phyloP scores from a whole-genome alignment of 2,329 filamentous ascomycete genomes.

The Boeremia exigua region DNA sequence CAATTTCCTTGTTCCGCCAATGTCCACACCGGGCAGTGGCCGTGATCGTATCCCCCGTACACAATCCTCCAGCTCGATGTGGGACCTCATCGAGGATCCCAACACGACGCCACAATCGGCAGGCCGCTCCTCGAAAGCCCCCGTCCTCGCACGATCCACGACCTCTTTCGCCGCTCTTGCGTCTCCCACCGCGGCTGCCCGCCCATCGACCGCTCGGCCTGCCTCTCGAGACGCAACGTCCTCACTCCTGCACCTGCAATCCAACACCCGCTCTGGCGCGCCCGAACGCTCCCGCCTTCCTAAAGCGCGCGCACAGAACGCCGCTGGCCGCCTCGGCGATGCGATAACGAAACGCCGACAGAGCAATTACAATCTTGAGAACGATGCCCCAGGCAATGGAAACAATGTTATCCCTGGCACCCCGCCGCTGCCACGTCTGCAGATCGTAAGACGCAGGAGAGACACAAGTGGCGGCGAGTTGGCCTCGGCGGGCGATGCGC shows the following conservation, averaged over 20 bases:
- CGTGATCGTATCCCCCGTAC: conserved; percentile 36
- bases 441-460: conserved; percentile 42
- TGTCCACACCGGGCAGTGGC: conserved; percentile 34
- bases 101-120: conserved; percentile 28
- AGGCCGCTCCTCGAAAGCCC: conserved; percentile 23
- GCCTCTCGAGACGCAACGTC: conserved; percentile 39
- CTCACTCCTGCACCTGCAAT: conserved; percentile 33
- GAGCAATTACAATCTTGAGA: conserved; percentile 35
- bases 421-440: conserved; percentile 39
- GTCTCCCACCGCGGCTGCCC: conserved; percentile 24
- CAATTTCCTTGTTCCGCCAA: conserved; percentile 36
- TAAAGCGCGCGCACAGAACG: conserved; percentile 36
- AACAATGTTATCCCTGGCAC: conserved; percentile 1
- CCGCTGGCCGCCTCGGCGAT: conserved; percentile 35
- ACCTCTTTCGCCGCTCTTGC: conserved; percentile 36
- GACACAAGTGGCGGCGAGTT: conserved; percentile 46
- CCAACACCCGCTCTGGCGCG: conserved; percentile 22
- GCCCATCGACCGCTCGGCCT: conserved; percentile 29
- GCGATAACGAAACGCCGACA: conserved; percentile 34
- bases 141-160: conserved; percentile 32
- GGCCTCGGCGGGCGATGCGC: conserved; percentile 24
- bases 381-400: conserved; percentile 21
- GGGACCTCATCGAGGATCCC: conserved; percentile 43
- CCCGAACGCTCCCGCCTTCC: conserved; percentile 32
- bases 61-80: conserved; percentile 41